Evolutionary conservation across 1,139 yeast species (phyloP).

Genomic region (Nadsonia commutata): DNA sequence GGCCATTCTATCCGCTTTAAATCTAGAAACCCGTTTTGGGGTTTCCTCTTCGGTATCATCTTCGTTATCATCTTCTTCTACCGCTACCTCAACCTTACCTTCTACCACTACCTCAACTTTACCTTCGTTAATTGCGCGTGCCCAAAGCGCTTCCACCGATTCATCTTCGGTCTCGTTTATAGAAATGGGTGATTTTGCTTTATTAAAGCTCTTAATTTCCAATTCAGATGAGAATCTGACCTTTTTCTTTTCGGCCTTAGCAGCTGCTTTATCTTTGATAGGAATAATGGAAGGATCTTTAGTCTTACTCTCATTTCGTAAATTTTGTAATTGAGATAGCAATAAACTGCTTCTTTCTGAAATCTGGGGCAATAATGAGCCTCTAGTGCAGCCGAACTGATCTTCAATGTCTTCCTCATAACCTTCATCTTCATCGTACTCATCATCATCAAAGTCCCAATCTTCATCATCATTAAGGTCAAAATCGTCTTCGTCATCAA

Average conservation of each 20-base stretch:
- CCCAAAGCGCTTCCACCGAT: conserved; percentile 2
- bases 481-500: conserved; percentile 27
- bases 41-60: conserved; percentile 6
- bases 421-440: conserved; percentile 23
- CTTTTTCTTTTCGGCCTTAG: conserved; percentile 10
- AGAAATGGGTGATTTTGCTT: conserved; percentile 6
- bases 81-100: not conserved
- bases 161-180: conserved; percentile 5
- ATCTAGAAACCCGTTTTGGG: conserved; percentile 18
- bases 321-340: conserved; percentile 1
- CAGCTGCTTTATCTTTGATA: not conserved
- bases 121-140: no score
- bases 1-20: conserved; percentile 17
- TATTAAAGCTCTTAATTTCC: conserved; percentile 22
- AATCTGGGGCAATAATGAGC: conserved; percentile 21
- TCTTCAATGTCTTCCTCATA: conserved; percentile 25
- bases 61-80: conserved; percentile 5
- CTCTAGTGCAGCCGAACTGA: conserved; percentile 26
- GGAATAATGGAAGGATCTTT: not conserved
- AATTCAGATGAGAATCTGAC: conserved; percentile 22
- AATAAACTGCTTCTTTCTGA: not conserved
- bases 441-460: conserved; percentile 15
- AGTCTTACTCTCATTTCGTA: not conserved
- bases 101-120: not conserved
- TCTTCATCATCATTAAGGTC: conserved; percentile 26